A percentile compares a stretch with the other conserved stretches of the same genome.
Evolutionary conservation across 768 basidiomycete species (phyloP).

Genomic region (Boletus barrowsii): DNA sequence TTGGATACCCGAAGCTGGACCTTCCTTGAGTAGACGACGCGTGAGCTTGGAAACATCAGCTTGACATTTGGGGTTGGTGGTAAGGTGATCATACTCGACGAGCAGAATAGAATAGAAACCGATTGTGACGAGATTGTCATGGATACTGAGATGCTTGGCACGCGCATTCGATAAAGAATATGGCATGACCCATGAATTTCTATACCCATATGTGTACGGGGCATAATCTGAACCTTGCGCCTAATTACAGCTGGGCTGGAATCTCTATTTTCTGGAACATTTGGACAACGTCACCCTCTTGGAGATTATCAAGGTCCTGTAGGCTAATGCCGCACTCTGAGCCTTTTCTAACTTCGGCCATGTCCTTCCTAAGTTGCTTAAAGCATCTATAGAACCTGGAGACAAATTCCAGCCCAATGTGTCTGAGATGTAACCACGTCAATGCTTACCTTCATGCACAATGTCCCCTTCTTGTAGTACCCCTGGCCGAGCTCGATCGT

Average conservation of each 20-base stretch:
- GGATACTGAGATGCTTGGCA: background rate
- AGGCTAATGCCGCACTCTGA: slow-evolving; percentile 88
- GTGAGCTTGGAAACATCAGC: slow-evolving; percentile 60
- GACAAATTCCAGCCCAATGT: slow-evolving; percentile 6
- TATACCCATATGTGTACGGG: slow-evolving; percentile 5
- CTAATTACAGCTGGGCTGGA: slow-evolving; percentile 58
- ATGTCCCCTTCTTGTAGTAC: slow-evolving; percentile 65
- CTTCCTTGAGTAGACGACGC: slow-evolving; percentile 74
- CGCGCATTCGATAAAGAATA: background rate
- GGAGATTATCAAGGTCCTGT: slow-evolving; percentile 65
- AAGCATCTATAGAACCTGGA: slow-evolving; percentile 73
- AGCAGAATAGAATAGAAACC: slow-evolving; percentile 49
- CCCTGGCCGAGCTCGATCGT: slow-evolving; percentile 63
- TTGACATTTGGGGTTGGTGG: slow-evolving; percentile 93
- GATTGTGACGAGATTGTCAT: slow-evolving; percentile 14
- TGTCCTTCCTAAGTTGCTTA: slow-evolving; percentile 89
- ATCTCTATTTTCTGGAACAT: slow-evolving; percentile 73
- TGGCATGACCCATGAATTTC: slow-evolving; percentile 4
- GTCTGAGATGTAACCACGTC: background rate
- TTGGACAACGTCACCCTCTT: slow-evolving; percentile 79
- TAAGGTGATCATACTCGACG: slow-evolving; percentile 72
- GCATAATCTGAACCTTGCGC: background rate
- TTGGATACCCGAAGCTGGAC: slow-evolving; percentile 82
- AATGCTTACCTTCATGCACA: slow-evolving; percentile 59
- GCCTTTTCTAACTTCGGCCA: slow-evolving; percentile 83